These are phyloP conservation scores for Daldinia childiae DNA, from an alignment of 495 filamentous ascomycete species.

Conservation along the genomic window DNA sequence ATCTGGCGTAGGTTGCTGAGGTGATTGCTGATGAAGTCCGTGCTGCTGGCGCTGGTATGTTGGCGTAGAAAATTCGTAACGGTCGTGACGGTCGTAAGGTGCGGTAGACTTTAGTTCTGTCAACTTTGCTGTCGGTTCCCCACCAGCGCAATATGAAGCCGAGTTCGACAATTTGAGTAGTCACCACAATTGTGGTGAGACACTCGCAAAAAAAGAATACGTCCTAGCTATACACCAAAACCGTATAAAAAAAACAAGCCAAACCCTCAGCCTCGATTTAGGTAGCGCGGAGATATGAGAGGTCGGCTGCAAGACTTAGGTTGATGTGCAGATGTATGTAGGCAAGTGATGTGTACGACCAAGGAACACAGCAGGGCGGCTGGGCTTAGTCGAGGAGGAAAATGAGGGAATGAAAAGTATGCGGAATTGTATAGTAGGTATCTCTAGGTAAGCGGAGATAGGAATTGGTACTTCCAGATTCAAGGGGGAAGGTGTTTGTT, in stretches of 20 bases:
- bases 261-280: conserved; percentile 15
- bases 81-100: conserved; percentile 57
- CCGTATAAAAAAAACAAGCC: background rate
- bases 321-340: conserved; percentile 10
- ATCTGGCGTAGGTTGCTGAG: conserved; percentile 44
- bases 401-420: conserved; percentile 5
- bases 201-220: conserved; percentile 12
- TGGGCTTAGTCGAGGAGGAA: background rate
- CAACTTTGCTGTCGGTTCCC: conserved; percentile 54
- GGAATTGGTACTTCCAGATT: conserved; percentile 20
- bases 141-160: conserved; percentile 46
- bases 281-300: conserved; percentile 7
- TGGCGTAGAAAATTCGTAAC: conserved; percentile 47
- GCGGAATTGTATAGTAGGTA: conserved; percentile 16
- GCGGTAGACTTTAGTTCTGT: conserved; percentile 46
- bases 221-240: conserved; percentile 18
- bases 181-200: conserved; percentile 52
- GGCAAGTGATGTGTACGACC: conserved; percentile 9
- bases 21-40: conserved; percentile 45
- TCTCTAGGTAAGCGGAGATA: conserved; percentile 18
- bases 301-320: conserved; percentile 7
- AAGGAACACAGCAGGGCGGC: conserved; percentile 12
- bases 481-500: conserved; percentile 14
- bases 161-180: conserved; percentile 57
- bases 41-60: conserved; percentile 57